phyloP scores from a whole-genome alignment of 106 monocot species.

The Agapanthus africanus region DNA sequence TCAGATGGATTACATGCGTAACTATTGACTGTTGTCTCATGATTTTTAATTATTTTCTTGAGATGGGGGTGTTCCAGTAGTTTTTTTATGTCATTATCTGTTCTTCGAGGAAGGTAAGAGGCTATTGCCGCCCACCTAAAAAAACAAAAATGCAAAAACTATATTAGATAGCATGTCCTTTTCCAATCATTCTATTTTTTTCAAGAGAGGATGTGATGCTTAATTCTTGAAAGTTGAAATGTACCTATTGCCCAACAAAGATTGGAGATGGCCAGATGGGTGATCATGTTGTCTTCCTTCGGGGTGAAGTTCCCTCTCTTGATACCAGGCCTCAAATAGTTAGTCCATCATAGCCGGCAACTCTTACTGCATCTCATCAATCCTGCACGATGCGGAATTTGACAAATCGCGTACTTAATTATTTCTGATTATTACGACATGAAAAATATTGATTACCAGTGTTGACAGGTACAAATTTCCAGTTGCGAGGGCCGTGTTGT shows the following conservation, averaged over 20 bases:
- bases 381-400: constrained; percentile 21
- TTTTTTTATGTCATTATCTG: constrained; percentile 62
- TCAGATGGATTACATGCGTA: background rate
- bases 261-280: constrained; percentile 35
- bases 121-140: constrained; percentile 57
- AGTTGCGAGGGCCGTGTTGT: background rate
- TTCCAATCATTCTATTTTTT: background rate
- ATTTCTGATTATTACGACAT: no score
- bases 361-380: constrained; percentile 48
- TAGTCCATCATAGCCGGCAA: constrained; percentile 42
- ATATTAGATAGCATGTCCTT: background rate
- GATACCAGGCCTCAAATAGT: constrained; percentile 43
- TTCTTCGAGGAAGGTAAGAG: constrained; percentile 51
- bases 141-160: background rate
- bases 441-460: no score
- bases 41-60: constrained; percentile 45
- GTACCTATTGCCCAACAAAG: constrained; percentile 32
- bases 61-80: constrained; percentile 61
- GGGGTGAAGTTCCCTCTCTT: constrained; percentile 43
- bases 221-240: background rate
- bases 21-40: constrained; percentile 1
- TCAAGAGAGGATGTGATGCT: no score
- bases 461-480: background rate
- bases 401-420: no score
- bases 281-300: constrained; percentile 32